These are phyloP conservation scores for Backusella westeae DNA, from an alignment of 192 early-diverging fungal genomes.

Conservation along the genomic window DNA sequence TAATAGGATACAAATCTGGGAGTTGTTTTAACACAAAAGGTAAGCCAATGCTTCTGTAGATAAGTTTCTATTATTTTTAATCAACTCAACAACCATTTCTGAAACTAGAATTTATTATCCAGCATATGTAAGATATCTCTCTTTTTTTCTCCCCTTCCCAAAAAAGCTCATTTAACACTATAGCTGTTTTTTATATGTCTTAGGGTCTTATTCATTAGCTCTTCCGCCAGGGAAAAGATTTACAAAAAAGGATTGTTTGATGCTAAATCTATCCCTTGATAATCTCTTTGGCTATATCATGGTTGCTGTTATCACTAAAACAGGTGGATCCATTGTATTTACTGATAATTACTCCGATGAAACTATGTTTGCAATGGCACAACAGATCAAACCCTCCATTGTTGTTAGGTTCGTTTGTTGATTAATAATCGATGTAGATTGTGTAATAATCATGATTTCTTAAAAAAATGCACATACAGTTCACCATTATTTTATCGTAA, in stretches of 20 bases:
- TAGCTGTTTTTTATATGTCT: not conserved
- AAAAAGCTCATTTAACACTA: not conserved
- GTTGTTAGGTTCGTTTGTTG: slow-evolving; percentile 48
- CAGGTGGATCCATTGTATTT: slow-evolving; percentile 71
- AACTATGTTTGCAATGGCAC: slow-evolving; percentile 67
- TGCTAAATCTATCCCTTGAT: slow-evolving; percentile 33
- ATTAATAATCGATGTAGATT: not conserved
- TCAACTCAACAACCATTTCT: not conserved
- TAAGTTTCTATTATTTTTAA: not conserved
- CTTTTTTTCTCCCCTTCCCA: not conserved
- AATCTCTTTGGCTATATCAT: slow-evolving; percentile 35
- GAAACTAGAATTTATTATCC: not conserved
- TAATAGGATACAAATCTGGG: slow-evolving; percentile 12
- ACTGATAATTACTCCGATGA: slow-evolving; percentile 32
- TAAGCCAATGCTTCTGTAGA: slow-evolving; percentile 1
- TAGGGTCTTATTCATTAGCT: slow-evolving; percentile 33
- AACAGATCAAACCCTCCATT: slow-evolving; percentile 69
- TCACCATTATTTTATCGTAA: slow-evolving; percentile 22
- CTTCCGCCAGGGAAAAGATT: slow-evolving; percentile 35
- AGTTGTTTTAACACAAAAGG: slow-evolving; percentile 37
- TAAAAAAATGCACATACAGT: slow-evolving; percentile 5
- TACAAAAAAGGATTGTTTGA: slow-evolving; percentile 26
- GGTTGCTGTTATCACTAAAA: slow-evolving; percentile 31
- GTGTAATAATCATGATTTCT: not conserved
- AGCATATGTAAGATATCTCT: not conserved